phyloP scores from a whole-genome alignment of 2,329 filamentous ascomycete species.

The Claviceps humidiphila region DNA sequence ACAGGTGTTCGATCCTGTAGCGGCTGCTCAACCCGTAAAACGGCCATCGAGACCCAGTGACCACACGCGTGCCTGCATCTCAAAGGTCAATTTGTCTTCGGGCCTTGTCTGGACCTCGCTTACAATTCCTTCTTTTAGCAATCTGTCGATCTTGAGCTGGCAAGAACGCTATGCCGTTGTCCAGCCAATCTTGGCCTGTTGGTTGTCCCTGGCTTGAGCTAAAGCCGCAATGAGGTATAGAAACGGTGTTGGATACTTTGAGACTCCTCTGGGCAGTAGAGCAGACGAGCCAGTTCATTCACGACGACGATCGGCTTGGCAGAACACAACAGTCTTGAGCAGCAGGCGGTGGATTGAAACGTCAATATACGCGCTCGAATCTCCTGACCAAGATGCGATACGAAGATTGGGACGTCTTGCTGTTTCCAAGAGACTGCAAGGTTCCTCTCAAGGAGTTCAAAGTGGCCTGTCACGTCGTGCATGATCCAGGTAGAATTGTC shows the following conservation, averaged over 20 bases:
- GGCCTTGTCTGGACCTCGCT: constrained; percentile 1
- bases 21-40: constrained; percentile 1
- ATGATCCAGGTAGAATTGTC: constrained; percentile 26
- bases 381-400: constrained; percentile 52
- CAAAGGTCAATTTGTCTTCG: background rate
- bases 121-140: constrained; percentile 6
- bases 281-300: background rate
- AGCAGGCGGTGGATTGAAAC: background rate
- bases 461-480: constrained; percentile 60
- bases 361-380: background rate
- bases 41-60: background rate
- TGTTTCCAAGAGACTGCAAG: constrained; percentile 57
- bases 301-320: background rate
- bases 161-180: constrained; percentile 4
- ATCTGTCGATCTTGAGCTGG: background rate
- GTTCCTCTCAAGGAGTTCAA: constrained; percentile 72
- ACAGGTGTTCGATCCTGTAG: constrained; percentile 1
- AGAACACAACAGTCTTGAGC: background rate
- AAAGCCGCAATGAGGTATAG: background rate
- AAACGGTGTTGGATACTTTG: background rate
- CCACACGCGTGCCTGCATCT: background rate
- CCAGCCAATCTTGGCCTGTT: background rate
- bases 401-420: constrained; percentile 73
- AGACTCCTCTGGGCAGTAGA: background rate
- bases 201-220: background rate